Base-by-base conservation (phyloP, 306 rosid genomes). In the Oemleria cerasiformis region DNA sequence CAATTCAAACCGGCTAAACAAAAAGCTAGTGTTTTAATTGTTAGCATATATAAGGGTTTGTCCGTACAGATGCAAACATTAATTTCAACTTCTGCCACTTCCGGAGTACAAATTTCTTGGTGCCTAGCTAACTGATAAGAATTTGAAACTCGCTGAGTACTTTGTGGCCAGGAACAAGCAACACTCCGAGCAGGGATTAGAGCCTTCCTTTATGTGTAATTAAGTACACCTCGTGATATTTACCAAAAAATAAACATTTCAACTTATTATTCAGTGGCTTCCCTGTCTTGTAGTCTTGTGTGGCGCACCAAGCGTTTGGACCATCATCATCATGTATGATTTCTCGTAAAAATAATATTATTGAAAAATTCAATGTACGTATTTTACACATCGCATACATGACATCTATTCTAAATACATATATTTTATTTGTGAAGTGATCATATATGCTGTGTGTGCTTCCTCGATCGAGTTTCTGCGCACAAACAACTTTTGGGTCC, bases 391-490 rank as follows among this genome's bases (percentile, higher is more conserved):
- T 36, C 2, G 13, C 44, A 40, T 16, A 40, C 5, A 21, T 53
- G 23, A 12, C 43, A 25, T 68, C 9, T 14, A 30, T n/a, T n/a
- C n/a, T n/a, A n/a, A n/a, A n/a, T n/a, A 30, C 36, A 30, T 58
- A 58, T 17, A 13, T 2, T 36, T 38, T 43, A 68, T 53, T 4
- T 6, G 20, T 49, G 55, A 21, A 39, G 10, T 57, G 16, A 60
- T 47, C 58, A 19, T 56, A 23, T 70, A 3, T 5, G 21, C 66
- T 47, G 9, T 56, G 12, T 70, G 6, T 5, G 21, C 66, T 47
- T 34, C 51, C 78, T 49, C 17, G 63, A 36, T 73, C 78, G 71
- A 73, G 75, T 67, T 78, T 73, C 57, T 73, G 78, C 78, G 17
- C 66, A 23, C 15, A 54, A 60, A 10, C 5, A 42, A 66, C 30